Evolutionary conservation across 257 asterid species (phyloP).

Genomic region (Knoxia roxburghii): DNA sequence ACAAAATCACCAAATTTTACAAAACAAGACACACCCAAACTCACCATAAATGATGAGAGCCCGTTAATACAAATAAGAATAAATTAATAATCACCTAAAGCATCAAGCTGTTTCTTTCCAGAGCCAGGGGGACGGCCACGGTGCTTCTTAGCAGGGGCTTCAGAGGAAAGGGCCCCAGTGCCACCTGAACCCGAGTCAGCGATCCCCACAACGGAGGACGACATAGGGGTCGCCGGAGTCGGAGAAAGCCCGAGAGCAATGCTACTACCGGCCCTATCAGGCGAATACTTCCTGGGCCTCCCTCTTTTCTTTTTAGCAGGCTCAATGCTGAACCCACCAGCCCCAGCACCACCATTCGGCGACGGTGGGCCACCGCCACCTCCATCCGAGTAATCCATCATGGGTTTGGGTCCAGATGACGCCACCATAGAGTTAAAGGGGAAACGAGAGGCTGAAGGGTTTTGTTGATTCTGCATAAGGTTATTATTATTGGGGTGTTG

Average conservation of each 20-base stretch:
- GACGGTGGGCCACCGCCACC: constrained; percentile 21
- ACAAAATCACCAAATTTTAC: not conserved
- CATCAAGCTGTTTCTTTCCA: constrained; percentile 46
- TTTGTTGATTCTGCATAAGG: constrained; percentile 8
- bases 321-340: constrained; percentile 45
- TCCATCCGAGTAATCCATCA: constrained; percentile 49
- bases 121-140: constrained; percentile 59
- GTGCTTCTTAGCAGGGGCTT: constrained; percentile 31
- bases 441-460: constrained; percentile 30
- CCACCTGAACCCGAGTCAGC: constrained; percentile 30
- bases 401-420: constrained; percentile 22
- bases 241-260: constrained; percentile 72
- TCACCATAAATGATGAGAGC: constrained; percentile 2
- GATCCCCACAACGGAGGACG: constrained; percentile 29
- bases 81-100: constrained; percentile 27
- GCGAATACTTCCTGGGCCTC: constrained; percentile 80
- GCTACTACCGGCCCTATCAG: constrained; percentile 46
- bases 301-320: constrained; percentile 75
- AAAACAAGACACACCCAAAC: not conserved
- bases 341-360: constrained; percentile 35
- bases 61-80: not conserved
- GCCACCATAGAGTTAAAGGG: constrained; percentile 47
- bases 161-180: constrained; percentile 32
- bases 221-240: constrained; percentile 43
- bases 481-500: not conserved